A percentile compares a stretch with the other conserved stretches of the same genome.
Evolutionary conservation across 352 stramenopile species (phyloP).

Genomic region (Plasmopara halstedii): DNA sequence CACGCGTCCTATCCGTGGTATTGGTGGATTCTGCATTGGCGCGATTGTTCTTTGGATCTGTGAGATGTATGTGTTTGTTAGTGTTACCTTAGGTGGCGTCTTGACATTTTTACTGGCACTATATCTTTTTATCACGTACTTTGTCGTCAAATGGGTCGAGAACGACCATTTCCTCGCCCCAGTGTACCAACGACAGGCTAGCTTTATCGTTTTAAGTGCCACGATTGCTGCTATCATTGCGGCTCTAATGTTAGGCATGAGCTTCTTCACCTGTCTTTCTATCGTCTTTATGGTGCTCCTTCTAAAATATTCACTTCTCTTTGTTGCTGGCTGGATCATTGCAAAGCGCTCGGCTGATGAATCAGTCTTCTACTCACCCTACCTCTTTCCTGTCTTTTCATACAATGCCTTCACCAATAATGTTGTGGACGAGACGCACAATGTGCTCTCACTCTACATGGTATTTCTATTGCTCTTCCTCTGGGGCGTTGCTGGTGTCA

Average conservation of each 20-base stretch:
- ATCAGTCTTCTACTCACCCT: slow-evolving; percentile 80
- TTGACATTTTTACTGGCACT: slow-evolving; percentile 53
- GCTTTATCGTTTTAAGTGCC: slow-evolving; percentile 26
- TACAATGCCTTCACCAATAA: slow-evolving; percentile 90
- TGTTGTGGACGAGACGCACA: slow-evolving; percentile 77
- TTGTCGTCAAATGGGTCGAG: slow-evolving; percentile 76
- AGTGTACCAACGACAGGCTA: slow-evolving; percentile 45
- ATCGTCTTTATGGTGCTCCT: slow-evolving; percentile 80
- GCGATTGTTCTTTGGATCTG: slow-evolving; percentile 59
- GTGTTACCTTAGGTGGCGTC: slow-evolving; percentile 40
- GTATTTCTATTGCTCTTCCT: slow-evolving; percentile 63
- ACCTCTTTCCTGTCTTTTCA: slow-evolving; percentile 87
- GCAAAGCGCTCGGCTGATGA: slow-evolving; percentile 33
- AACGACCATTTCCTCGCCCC: slow-evolving; percentile 79
- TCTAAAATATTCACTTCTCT: slow-evolving; percentile 59
- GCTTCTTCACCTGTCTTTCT: slow-evolving; percentile 80
- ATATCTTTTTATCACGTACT: slow-evolving; percentile 69
- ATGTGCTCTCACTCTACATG: slow-evolving; percentile 61
- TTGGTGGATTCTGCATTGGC: slow-evolving; percentile 9
- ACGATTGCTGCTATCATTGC: slow-evolving; percentile 35
- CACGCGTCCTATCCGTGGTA: slow-evolving; percentile 34
- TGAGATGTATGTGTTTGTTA: slow-evolving; percentile 69
- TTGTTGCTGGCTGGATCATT: slow-evolving; percentile 59
- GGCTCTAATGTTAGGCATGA: slow-evolving; percentile 39
- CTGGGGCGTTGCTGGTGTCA: slow-evolving; percentile 82